phyloP scores from a whole-genome alignment of 2,329 filamentous ascomycete genomes.

The Colletotrichum karsti region DNA sequence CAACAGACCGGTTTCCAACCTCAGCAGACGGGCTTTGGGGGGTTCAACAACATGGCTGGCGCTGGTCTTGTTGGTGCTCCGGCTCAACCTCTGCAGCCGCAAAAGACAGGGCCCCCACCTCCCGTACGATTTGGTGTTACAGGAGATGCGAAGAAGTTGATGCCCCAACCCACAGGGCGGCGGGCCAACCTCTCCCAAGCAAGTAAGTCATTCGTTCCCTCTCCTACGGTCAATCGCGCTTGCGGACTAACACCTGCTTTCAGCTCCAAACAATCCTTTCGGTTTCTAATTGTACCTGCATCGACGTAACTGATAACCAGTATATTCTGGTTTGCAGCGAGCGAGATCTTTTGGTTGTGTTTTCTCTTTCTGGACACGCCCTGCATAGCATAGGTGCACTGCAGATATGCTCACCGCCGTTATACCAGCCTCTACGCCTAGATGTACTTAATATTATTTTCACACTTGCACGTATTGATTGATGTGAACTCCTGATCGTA shows the following conservation, averaged over 20 bases:
- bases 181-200: slow-evolving; percentile 93
- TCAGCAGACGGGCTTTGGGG: slow-evolving; percentile 60
- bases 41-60: slow-evolving; percentile 45
- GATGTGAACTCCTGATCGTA: neutral
- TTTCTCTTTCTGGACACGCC: slow-evolving; percentile 16
- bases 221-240: neutral
- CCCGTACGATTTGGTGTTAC: slow-evolving; percentile 88
- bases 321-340: neutral
- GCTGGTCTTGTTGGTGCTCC: slow-evolving; percentile 38
- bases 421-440: slow-evolving; percentile 15
- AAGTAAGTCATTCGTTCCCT: slow-evolving; percentile 75
- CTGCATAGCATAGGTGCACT: slow-evolving; percentile 19
- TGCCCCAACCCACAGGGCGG: slow-evolving; percentile 86
- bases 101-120: slow-evolving; percentile 75
- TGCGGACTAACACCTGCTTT: slow-evolving; percentile 27
- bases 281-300: slow-evolving; percentile 48
- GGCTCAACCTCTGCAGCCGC: slow-evolving; percentile 55
- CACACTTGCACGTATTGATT: neutral
- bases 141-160: slow-evolving; percentile 76
- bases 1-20: slow-evolving; percentile 44
- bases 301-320: neutral
- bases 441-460: slow-evolving; percentile 25
- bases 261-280: slow-evolving; percentile 63
- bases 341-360: neutral
- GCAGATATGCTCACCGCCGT: neutral